Base-by-base conservation (phyloP, 768 basidiomycete genomes). In the Tylopilus intermedius region DNA sequence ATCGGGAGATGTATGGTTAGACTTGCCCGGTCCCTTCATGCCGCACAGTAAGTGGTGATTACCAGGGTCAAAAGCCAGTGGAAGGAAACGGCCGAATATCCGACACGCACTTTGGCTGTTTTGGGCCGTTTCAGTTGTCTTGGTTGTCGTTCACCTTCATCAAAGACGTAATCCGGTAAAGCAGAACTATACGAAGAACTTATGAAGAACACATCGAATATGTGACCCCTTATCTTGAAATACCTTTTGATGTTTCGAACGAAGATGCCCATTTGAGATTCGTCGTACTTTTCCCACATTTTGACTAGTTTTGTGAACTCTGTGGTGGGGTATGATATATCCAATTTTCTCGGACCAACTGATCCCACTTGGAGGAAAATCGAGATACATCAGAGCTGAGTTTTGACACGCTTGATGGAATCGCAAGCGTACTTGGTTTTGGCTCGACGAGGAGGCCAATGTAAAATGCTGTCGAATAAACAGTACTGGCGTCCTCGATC, bases 381-480 rank as follows among this genome's bases (percentile, higher is more conserved):
- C 30, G 24, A 48, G 51, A 57, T 45, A 40, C 48, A 57, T 62
- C 52, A 64, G 66, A 50, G 51, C 40, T 11, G 51, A 7, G 45
- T 51, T 45, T 32, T 32, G 32, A 43, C 59, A 63, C 49, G 35
- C 32, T 46, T 43, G 53, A 48, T 46, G 51, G 49, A 54, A 58
- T 45, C 39, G 47, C 53, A 60, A 57, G 77, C 79, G 74, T 73
- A 96, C 94, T 79, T 72, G 84, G 88, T 74, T 87, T 94, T 51
- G 91, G 88, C 68, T 93, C 88, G 56, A 99, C 90, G 41, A 84
- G 81, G 51, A 99, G 79, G 18, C 96, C 96, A 58, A 99, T 93
- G 65, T 95, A 99, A 71, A 96, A 98, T 1, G 90, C 92, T n/a
- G 94, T 94, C n/a, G 93, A 89, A 67, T 88, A 81, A 8, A 97